A percentile compares a stretch with the other conserved stretches of the same genome.
These are phyloP conservation scores for Eucalyptus sideroxylon DNA, from an alignment of 345 rosid genomes.

Conservation along the genomic window DNA sequence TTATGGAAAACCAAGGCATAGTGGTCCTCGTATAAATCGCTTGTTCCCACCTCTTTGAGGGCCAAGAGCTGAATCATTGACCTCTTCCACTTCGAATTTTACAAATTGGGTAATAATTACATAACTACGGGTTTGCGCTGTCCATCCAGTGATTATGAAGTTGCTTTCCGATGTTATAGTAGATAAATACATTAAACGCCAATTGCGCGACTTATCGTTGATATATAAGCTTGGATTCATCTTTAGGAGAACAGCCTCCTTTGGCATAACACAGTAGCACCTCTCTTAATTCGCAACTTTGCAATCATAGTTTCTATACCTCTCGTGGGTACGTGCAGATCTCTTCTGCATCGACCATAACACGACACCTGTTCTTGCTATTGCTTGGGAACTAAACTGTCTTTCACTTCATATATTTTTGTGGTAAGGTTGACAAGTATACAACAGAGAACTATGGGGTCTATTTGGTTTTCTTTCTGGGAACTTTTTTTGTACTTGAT, in stretches of 20 bases:
- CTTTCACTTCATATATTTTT: background rate
- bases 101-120: background rate
- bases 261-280: background rate
- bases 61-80: background rate
- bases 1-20: background rate
- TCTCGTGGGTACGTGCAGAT: background rate
- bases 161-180: background rate
- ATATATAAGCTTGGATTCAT: background rate
- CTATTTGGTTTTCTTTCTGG: background rate
- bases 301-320: background rate
- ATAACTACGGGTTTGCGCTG: background rate
- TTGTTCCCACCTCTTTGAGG: background rate
- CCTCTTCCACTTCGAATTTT: background rate
- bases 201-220: background rate
- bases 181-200: background rate
- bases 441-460: background rate
- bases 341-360: background rate
- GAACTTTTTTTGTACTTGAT: background rate
- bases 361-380: background rate
- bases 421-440: background rate
- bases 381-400: background rate
- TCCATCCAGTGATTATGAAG: background rate
- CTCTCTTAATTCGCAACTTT: background rate
- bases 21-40: background rate
- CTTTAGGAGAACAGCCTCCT: background rate